Conservation (phyloP, 2,329 filamentous ascomycete genomes). For the Fusarium sarcochroum region DNA sequence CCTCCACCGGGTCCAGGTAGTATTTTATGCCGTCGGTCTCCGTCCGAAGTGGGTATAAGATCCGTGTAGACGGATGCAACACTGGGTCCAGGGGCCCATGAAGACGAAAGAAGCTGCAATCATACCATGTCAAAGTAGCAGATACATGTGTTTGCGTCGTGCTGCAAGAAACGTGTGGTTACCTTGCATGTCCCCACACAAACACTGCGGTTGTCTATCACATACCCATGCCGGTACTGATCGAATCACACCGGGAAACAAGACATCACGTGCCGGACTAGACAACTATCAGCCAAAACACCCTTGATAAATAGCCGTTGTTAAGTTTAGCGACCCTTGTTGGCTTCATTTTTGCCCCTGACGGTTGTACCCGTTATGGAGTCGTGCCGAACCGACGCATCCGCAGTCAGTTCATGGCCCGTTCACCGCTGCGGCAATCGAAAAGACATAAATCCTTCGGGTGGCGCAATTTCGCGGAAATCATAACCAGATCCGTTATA, state of each 20-base stretch:
- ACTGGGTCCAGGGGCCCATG: not conserved
- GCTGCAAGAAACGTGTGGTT: not conserved
- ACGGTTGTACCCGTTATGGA: conserved; percentile 30
- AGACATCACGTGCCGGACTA: conserved; percentile 14
- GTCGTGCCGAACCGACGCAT: conserved; percentile 21
- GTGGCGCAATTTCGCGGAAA: conserved; percentile 7
- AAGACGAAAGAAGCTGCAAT: not conserved
- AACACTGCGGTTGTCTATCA: not conserved
- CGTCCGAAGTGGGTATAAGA: conserved; percentile 12
- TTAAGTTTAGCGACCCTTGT: conserved; percentile 2
- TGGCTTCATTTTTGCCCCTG: conserved; percentile 10
- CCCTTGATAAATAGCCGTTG: not conserved
- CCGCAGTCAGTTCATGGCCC: conserved; percentile 27
- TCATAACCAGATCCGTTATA: not conserved
- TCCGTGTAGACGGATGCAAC: conserved; percentile 5
- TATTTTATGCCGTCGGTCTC: not conserved
- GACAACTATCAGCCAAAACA: not conserved
- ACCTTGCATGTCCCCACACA: not conserved
- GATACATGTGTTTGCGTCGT: not conserved
- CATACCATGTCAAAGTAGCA: not conserved
- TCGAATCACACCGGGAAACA: conserved; percentile 7
- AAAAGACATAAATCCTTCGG: conserved; percentile 7
- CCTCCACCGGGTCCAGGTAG: not conserved
- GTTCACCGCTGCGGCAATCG: conserved; percentile 26
- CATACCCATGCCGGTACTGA: conserved; percentile 8